Conservation (phyloP, 78 protist genomes). For the Dictyostelium brefeldianum region DNA sequence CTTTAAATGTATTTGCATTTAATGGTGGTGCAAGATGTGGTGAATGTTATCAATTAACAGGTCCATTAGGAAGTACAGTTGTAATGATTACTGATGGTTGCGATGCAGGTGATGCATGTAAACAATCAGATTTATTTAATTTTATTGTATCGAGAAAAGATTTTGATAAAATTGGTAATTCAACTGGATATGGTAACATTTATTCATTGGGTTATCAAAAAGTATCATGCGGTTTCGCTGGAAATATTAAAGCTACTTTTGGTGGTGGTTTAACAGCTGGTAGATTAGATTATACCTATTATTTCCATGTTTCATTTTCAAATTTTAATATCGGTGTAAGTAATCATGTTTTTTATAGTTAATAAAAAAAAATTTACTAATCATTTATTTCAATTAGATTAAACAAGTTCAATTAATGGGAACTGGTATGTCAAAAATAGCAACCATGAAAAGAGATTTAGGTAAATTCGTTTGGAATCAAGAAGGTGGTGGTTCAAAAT, state of each 20-base stretch:
- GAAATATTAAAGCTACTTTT: conserved; percentile 7
- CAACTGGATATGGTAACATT: not conserved
- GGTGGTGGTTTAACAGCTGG: conserved; percentile 29
- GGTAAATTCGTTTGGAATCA: conserved; percentile 3
- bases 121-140: conserved; percentile 35
- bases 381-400: not conserved
- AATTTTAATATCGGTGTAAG: conserved; percentile 39
- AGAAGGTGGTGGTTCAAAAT: not conserved
- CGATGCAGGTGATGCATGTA: conserved; percentile 49
- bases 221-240: conserved; percentile 38
- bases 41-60: conserved; percentile 39
- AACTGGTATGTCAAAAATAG: not conserved
- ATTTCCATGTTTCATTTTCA: conserved; percentile 23
- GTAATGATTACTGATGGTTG: conserved; percentile 57
- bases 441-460: not conserved
- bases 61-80: conserved; percentile 16
- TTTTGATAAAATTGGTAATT: conserved; percentile 38
- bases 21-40: conserved; percentile 11
- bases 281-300: conserved; percentile 16
- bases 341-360: not conserved
- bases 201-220: conserved; percentile 65
- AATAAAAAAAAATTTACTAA: not conserved
- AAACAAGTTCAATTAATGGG: conserved; percentile 39
- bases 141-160: conserved; percentile 1
- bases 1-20: conserved; percentile 4